A percentile compares a stretch with the other conserved stretches of the same genome.
Evolutionary conservation across 1,139 yeast genomes (phyloP).

Genomic region (Blastobotrys malaysiensis): DNA sequence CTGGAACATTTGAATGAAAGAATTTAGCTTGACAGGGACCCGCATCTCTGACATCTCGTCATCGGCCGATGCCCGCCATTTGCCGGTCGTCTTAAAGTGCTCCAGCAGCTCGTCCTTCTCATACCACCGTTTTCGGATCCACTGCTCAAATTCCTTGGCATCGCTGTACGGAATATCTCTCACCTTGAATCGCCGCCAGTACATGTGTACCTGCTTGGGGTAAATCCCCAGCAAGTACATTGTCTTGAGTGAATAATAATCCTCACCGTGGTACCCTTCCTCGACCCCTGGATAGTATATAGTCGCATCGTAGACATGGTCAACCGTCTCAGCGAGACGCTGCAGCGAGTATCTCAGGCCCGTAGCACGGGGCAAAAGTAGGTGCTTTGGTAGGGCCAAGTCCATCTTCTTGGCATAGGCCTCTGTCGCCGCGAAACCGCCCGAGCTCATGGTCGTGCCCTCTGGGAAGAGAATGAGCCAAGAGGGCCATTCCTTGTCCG

Average conservation of each 20-base stretch:
- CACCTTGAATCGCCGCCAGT: constrained; percentile 54
- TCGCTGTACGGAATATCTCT: constrained; percentile 61
- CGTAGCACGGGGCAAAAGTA: constrained; percentile 72
- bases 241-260: constrained; percentile 57
- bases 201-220: constrained; percentile 60
- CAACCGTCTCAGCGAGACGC: constrained; percentile 53
- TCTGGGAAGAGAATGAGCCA: constrained; percentile 80
- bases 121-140: constrained; percentile 75
- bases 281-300: constrained; percentile 72
- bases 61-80: constrained; percentile 1
- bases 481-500: constrained; percentile 34
- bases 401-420: constrained; percentile 49
- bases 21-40: constrained; percentile 24
- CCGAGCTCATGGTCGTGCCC: constrained; percentile 78
- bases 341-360: constrained; percentile 69
- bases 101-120: constrained; percentile 71
- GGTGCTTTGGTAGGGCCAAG: constrained; percentile 48
- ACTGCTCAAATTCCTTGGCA: constrained; percentile 56
- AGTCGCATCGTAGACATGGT: constrained; percentile 75
- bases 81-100: constrained; percentile 52
- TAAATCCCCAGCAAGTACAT: constrained; percentile 66
- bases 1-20: constrained; percentile 28
- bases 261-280: constrained; percentile 67
- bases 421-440: constrained; percentile 55
- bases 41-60: constrained; percentile 37